Evolutionary conservation across 2,329 filamentous ascomycete species (phyloP).

Genomic region (Aspergillus carbonarius): DNA sequence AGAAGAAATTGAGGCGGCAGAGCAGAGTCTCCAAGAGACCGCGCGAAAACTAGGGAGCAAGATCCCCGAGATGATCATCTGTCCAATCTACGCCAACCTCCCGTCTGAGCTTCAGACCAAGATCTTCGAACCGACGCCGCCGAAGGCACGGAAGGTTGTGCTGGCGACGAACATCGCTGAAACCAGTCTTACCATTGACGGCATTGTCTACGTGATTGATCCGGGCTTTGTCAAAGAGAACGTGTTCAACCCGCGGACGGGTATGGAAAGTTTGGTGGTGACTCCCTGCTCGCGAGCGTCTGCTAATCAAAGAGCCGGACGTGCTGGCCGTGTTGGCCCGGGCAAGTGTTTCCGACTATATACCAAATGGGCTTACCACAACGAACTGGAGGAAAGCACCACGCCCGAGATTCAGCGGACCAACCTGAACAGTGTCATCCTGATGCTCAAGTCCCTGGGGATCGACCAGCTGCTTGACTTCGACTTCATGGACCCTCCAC

Average conservation of each 20-base stretch:
- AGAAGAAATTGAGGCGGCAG: conserved; percentile 90
- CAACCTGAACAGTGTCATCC: conserved; percentile 78
- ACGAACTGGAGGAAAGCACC: conserved; percentile 89
- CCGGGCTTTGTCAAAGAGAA: conserved; percentile 96
- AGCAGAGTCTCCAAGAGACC: conserved; percentile 80
- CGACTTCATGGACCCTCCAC: conserved; percentile 93
- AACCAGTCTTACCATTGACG: conserved; percentile 92
- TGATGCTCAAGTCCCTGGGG: conserved; percentile 83
- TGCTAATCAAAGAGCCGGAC: conserved; percentile 87
- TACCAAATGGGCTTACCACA: conserved; percentile 90
- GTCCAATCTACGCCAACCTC: conserved; percentile 91
- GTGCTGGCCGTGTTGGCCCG: conserved; percentile 86
- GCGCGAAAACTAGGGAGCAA: conserved; percentile 81
- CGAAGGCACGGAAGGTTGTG: conserved; percentile 83
- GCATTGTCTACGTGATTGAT: conserved; percentile 94
- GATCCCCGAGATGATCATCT: conserved; percentile 82
- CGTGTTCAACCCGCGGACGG: conserved; percentile 83
- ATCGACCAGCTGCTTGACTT: conserved; percentile 93
- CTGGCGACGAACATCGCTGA: conserved; percentile 97
- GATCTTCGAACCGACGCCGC: conserved; percentile 91
- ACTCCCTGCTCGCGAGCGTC: conserved; percentile 89
- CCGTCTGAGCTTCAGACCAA: conserved; percentile 87
- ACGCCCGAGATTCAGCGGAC: conserved; percentile 91
- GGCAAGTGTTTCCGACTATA: conserved; percentile 94
- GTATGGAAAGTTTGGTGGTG: conserved; percentile 88